Evolutionary conservation across 2,329 filamentous ascomycete species (phyloP), one percentile per base, ranked within the genome.

Genomic region (Hypomyces perniciosus): DNA sequence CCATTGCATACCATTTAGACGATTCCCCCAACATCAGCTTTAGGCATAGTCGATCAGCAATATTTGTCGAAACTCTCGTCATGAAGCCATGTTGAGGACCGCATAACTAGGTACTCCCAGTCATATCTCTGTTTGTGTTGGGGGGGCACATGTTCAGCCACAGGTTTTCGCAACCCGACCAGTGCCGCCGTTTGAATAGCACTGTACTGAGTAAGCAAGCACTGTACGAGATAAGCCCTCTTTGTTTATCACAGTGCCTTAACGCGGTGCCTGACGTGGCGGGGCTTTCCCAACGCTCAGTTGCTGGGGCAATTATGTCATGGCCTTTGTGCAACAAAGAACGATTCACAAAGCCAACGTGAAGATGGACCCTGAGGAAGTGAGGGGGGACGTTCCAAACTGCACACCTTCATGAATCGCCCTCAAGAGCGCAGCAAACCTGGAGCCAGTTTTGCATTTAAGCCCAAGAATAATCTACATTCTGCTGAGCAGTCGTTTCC

Each of bases 301-400:
- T 65, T 65, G 61, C 62, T 53, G 56, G 56, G 61, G 59, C 60
- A 65, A 65, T 62, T 57, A 61, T 62, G 59, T 62, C 59, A 62
- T 58, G 39, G 13, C 38, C 34, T 44, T 44, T 51, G 28, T 39
- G 13, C 46, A 35, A n/a, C 37, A 35, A 10, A 33, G 31, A 31
- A 31, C 28, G 20, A 44, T 44, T 13, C 55, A 49, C 51, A 51
- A 55, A 46, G 46, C 50, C 51, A 54, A 51, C 45, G 56, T 56
- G 54, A 54, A 54, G 31, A 51, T 52, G 46, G 47, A 57, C 54
- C 46, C 20, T 46, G 44, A 30, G 37, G 6, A 40, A 47, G 53
- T 52, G 52, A 37, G 50, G 38, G 35, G 20, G 40, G 40, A 44
- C 41, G 33, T 54, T 50, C 33, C 37, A 39, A 47, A 39, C 26